Conservation (phyloP, 2,329 filamentous ascomycete species). For the Ophiognomonia clavigignenti-juglandacearum region DNA sequence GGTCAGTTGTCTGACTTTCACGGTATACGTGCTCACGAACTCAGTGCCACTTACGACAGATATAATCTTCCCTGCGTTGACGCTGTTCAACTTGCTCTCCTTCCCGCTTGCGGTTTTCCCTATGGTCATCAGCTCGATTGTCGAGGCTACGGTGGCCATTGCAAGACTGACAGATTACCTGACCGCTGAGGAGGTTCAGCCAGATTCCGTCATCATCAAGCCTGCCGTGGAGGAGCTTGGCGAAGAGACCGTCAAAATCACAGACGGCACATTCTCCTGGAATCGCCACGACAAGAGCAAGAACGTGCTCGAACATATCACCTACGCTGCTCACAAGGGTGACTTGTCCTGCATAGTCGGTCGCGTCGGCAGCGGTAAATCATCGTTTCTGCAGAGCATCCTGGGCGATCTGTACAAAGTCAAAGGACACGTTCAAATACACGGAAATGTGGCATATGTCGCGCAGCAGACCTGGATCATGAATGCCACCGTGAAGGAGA, state of each 20-base stretch:
- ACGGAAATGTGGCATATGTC: conserved; percentile 83
- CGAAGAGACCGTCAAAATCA: conserved; percentile 80
- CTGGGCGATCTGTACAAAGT: conserved; percentile 91
- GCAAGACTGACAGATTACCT: conserved; percentile 81
- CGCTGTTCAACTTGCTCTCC: conserved; percentile 91
- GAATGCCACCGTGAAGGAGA: conserved; percentile 95
- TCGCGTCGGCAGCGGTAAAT: conserved; percentile 91
- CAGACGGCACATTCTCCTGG: conserved; percentile 90
- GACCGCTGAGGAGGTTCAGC: conserved; percentile 81
- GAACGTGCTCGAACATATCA: conserved; percentile 73
- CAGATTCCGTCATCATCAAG: conserved; percentile 69
- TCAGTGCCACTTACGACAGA: conserved; percentile 82
- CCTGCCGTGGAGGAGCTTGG: conserved; percentile 69
- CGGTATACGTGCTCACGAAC: conserved; percentile 84
- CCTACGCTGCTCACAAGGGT: conserved; percentile 85
- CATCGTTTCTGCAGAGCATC: conserved; percentile 81
- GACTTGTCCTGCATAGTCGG: conserved; percentile 92
- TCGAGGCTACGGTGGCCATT: conserved; percentile 92
- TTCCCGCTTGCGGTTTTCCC: conserved; percentile 92
- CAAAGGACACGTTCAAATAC: conserved; percentile 75
- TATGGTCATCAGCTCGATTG: conserved; percentile 96
- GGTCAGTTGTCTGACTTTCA: conserved; percentile 94
- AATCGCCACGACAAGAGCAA: conserved; percentile 68
- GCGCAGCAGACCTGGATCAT: conserved; percentile 94
- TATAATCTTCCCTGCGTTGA: conserved; percentile 90